phyloP scores from a whole-genome alignment of 164 flowering plant species.

The Stephania japonica region DNA sequence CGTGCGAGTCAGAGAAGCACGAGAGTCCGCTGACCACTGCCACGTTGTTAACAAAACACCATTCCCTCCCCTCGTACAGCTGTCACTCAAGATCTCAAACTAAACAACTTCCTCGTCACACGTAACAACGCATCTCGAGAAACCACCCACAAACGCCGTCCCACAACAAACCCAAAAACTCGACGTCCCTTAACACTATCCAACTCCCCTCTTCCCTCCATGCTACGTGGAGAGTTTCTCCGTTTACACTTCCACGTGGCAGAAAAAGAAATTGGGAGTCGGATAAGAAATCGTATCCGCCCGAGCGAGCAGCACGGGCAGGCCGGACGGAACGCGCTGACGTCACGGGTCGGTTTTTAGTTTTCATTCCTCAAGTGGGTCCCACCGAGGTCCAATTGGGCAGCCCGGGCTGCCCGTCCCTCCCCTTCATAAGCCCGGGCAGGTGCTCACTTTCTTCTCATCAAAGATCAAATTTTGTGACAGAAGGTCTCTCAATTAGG shows the following conservation, averaged over 20 bases:
- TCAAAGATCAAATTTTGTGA: background rate
- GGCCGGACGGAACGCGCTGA: background rate
- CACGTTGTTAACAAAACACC: background rate
- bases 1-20: slow-evolving; percentile 5
- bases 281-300: background rate
- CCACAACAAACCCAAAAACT: too few relatives aligned
- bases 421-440: slow-evolving; percentile 8
- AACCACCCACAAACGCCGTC: too few relatives aligned
- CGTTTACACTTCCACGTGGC: background rate
- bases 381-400: slow-evolving; percentile 27
- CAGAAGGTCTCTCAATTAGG: slow-evolving; percentile 21
- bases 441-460: slow-evolving; percentile 14
- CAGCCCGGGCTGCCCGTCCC: slow-evolving; percentile 2
- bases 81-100: background rate
- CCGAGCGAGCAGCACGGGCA: background rate
- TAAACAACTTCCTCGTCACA: too few relatives aligned
- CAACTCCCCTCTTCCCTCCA: background rate
- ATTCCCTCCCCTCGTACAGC: background rate
- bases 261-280: background rate
- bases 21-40: background rate
- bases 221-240: background rate
- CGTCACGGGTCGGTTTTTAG: slow-evolving; percentile 8
- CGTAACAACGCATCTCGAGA: too few relatives aligned
- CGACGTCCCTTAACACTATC: background rate
- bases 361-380: slow-evolving; percentile 13